Conservation (phyloP, 2,329 filamentous ascomycete genomes). For the Nigrospora sphaerica region DNA sequence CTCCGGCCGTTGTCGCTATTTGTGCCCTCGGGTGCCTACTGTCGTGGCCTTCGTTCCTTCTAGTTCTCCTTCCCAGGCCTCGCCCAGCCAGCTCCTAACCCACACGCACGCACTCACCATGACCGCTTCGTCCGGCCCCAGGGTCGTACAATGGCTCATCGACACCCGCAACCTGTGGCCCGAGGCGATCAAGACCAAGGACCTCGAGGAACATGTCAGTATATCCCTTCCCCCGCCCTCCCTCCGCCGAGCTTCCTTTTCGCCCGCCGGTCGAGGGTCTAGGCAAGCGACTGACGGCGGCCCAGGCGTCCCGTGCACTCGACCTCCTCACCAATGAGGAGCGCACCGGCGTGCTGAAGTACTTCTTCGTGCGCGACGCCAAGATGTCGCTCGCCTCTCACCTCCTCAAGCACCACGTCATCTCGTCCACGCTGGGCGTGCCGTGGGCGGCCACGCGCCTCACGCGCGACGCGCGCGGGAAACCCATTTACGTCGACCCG, state of each 20-base stretch:
- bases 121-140: conserved; percentile 18
- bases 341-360: conserved; percentile 48
- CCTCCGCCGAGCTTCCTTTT: neutral
- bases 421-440: conserved; percentile 49
- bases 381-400: conserved; percentile 68
- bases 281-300: too few relatives aligned
- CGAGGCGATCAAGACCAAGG: conserved; percentile 37
- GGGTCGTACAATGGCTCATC: conserved; percentile 53
- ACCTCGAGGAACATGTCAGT: conserved; percentile 28
- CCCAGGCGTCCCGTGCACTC: conserved; percentile 46
- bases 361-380: conserved; percentile 63
- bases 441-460: conserved; percentile 55
- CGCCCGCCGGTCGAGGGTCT: neutral
- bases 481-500: conserved; percentile 45
- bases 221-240: neutral
- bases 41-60: neutral
- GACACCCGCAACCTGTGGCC: conserved; percentile 55
- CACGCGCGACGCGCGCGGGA: conserved; percentile 46
- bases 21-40: too few relatives aligned
- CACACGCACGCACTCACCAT: conserved; percentile 10
- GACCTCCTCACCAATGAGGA: conserved; percentile 47
- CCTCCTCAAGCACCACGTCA: conserved; percentile 65
- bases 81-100: too few relatives aligned
- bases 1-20: too few relatives aligned
- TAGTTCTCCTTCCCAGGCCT: conserved; percentile 1